Evolutionary conservation across 208 protist genomes (phyloP).

Genomic region (Leishmania mexicana): DNA sequence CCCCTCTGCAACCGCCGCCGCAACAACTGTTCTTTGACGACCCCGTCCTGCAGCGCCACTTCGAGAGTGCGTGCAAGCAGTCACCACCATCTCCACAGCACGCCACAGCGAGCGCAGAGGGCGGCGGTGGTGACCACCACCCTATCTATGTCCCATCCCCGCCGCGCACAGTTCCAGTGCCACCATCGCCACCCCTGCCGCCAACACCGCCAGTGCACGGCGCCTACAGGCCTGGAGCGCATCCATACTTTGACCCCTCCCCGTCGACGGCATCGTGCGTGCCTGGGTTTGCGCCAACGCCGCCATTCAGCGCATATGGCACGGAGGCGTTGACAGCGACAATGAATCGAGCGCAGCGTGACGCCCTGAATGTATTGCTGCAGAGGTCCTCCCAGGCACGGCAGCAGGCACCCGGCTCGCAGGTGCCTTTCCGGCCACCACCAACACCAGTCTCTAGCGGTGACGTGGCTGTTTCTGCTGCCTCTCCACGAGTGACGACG

Average conservation of each 20-base stretch:
- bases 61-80: not conserved
- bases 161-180: not conserved
- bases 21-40: conserved; percentile 14
- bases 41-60: conserved; percentile 9
- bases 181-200: not conserved
- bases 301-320: not conserved
- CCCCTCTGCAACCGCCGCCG: not conserved
- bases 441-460: not conserved
- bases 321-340: not conserved
- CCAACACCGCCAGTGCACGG: not conserved
- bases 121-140: not conserved
- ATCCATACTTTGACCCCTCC: conserved; percentile 15
- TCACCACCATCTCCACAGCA: not conserved
- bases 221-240: not conserved
- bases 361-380: conserved; percentile 1
- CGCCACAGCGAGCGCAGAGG: not conserved
- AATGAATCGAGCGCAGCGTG: not conserved
- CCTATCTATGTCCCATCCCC: not conserved
- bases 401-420: not conserved
- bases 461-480: not conserved
- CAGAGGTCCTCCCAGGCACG: conserved; percentile 6
- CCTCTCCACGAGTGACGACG: not conserved
- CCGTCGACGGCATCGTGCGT: not conserved
- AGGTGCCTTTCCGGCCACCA: not conserved
- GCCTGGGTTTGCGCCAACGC: not conserved